phyloP scores from a whole-genome alignment of 1,284 basidiomycete species.

The Cryptococcus floricola region DNA sequence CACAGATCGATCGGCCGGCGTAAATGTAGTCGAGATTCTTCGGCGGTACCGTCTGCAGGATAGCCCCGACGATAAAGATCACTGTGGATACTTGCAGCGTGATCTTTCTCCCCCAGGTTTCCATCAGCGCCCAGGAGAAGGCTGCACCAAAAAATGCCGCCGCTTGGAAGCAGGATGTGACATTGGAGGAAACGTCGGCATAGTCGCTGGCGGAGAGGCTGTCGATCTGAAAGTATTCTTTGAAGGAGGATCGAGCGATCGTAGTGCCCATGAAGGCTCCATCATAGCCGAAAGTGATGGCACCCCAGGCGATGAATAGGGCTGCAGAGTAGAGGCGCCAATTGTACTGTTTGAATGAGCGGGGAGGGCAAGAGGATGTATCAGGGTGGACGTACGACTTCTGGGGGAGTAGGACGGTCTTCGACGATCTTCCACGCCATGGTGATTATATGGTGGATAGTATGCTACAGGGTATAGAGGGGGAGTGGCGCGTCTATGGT shows the following conservation, averaged over 20 bases:
- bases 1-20: constrained; percentile 41
- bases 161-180: constrained; percentile 48
- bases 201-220: constrained; percentile 18
- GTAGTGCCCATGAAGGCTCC: constrained; percentile 53
- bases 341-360: constrained; percentile 1
- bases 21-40: constrained; percentile 33
- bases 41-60: constrained; percentile 36
- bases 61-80: constrained; percentile 42
- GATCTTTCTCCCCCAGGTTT: constrained; percentile 29
- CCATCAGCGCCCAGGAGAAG: constrained; percentile 25
- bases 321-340: constrained; percentile 5
- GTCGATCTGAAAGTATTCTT: constrained; percentile 47
- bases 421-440: constrained; percentile 7
- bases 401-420: constrained; percentile 2
- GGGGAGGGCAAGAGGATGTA: neutral
- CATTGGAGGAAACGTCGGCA: constrained; percentile 35
- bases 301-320: constrained; percentile 1
- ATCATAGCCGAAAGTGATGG: constrained; percentile 38
- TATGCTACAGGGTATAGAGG: neutral
- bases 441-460: neutral
- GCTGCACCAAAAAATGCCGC: constrained; percentile 43
- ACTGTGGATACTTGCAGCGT: constrained; percentile 31
- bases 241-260: constrained; percentile 53
- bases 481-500: neutral
- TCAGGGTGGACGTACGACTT: neutral